Conservation (phyloP, 768 basidiomycete species). For the Tylopilus plumbeoviolaceoides region DNA sequence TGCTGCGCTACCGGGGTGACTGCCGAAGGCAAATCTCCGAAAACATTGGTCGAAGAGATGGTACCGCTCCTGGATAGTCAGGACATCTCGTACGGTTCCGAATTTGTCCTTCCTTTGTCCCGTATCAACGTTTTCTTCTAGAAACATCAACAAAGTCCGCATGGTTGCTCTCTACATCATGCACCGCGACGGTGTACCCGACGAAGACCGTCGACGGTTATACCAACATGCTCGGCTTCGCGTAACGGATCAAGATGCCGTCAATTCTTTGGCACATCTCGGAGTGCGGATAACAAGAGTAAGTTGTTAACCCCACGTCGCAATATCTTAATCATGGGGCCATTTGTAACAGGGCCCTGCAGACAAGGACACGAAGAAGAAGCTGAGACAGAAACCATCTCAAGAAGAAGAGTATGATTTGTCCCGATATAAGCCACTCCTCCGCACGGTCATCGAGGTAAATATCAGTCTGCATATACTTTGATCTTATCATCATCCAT, state of each 20-base stretch:
- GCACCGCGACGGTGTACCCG: slow-evolving; percentile 94
- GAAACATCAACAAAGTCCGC: slow-evolving; percentile 89
- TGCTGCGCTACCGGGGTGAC: slow-evolving; percentile 92
- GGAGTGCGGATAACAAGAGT: slow-evolving; percentile 86
- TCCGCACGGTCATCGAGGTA: slow-evolving; percentile 84
- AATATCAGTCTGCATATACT: background rate
- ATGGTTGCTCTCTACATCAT: slow-evolving; percentile 95
- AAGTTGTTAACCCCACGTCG: slow-evolving; percentile 18
- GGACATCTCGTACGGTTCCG: slow-evolving; percentile 64
- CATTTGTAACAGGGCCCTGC: slow-evolving; percentile 49
- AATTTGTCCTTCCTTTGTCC: background rate
- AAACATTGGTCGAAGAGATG: slow-evolving; percentile 96
- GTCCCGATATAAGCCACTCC: slow-evolving; percentile 84
- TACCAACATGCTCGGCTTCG: slow-evolving; percentile 93
- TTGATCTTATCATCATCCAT: background rate
- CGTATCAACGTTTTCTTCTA: slow-evolving; percentile 29
- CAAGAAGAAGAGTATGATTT: slow-evolving; percentile 96
- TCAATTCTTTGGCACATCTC: slow-evolving; percentile 80
- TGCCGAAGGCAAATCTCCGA: slow-evolving; percentile 91
- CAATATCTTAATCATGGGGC: background rate
- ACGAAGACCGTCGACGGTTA: slow-evolving; percentile 89
- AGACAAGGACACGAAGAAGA: slow-evolving; percentile 78
- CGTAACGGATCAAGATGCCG: slow-evolving; percentile 87
- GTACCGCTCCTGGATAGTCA: slow-evolving; percentile 89
- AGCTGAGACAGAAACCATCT: slow-evolving; percentile 68